Percentiles rank a stretch among this genome's conserved stretches.
Conservation (phyloP, 2,329 filamentous ascomycete genomes). For the Trichoderma aggressivum region DNA sequence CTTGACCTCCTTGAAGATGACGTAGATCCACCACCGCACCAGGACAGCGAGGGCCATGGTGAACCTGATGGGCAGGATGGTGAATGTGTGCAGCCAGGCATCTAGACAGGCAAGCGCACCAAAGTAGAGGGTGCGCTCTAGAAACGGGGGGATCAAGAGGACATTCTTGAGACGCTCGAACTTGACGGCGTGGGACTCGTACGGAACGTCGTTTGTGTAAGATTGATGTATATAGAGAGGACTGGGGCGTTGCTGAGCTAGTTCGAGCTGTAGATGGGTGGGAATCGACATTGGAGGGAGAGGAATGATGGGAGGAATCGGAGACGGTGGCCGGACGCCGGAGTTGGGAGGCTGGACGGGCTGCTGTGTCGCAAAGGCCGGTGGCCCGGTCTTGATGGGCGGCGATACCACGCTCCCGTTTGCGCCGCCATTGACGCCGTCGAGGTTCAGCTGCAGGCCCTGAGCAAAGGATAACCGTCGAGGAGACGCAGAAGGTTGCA, state of each 20-base stretch:
- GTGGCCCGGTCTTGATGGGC: slow-evolving; percentile 25
- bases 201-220: slow-evolving; percentile 60
- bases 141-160: slow-evolving; percentile 71
- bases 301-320: slow-evolving; percentile 54
- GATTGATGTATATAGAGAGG: slow-evolving; percentile 64
- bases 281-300: slow-evolving; percentile 65
- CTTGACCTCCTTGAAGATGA: slow-evolving; percentile 66
- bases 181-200: slow-evolving; percentile 89
- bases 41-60: slow-evolving; percentile 75
- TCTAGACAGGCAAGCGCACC: slow-evolving; percentile 89
- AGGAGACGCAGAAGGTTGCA: slow-evolving; percentile 31
- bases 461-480: slow-evolving; percentile 51
- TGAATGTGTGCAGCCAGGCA: slow-evolving; percentile 95
- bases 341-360: slow-evolving; percentile 19
- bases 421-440: slow-evolving; percentile 22
- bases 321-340: slow-evolving; percentile 41
- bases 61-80: slow-evolving; percentile 88
- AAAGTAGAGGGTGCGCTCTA: slow-evolving; percentile 84
- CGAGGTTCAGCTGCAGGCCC: slow-evolving; percentile 43
- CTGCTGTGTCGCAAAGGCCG: slow-evolving; percentile 23
- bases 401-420: slow-evolving; percentile 23
- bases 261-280: slow-evolving; percentile 61
- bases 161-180: slow-evolving; percentile 91
- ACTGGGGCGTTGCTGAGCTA: slow-evolving; percentile 59
- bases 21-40: slow-evolving; percentile 71